Conservation (phyloP, 257 asterid species). For the Perilla frutescens region DNA sequence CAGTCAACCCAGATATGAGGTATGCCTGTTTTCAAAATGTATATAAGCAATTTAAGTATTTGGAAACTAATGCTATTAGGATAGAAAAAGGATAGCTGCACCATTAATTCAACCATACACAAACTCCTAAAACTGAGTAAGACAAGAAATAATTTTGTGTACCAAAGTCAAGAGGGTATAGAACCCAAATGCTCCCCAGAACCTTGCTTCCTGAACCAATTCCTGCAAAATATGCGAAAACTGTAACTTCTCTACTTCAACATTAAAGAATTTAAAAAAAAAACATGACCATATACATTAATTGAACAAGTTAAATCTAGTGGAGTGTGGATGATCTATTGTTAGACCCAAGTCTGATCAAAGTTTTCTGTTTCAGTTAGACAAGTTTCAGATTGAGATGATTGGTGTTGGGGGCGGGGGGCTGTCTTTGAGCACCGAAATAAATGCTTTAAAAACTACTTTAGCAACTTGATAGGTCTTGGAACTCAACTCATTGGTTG, state of each 20-base stretch:
- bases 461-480: conserved; percentile 27
- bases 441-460: conserved; percentile 19
- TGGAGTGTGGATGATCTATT: neutral
- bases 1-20: conserved; percentile 78
- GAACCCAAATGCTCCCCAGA: conserved; percentile 99
- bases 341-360: conserved; percentile 17
- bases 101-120: conserved; percentile 20
- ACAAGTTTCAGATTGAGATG: neutral
- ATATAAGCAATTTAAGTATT: conserved; percentile 38
- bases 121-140: conserved; percentile 28
- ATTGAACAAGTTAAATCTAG: conserved; percentile 24
- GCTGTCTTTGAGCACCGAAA: conserved; percentile 6
- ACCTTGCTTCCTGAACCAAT: conserved; percentile 80
- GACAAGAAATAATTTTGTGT: conserved; percentile 36
- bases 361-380: conserved; percentile 14
- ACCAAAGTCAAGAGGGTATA: conserved; percentile 85
- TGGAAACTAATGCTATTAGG: conserved; percentile 23
- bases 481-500: conserved; percentile 29
- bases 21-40: conserved; percentile 70
- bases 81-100: conserved; percentile 15
- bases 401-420: no score
- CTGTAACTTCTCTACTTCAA: conserved; percentile 14
- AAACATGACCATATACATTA: conserved; percentile 9
- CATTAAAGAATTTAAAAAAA: conserved; percentile 27
- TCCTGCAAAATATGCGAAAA: conserved; percentile 55